Percentiles rank a stretch among this genome's conserved stretches.
These are phyloP conservation scores for Cryphonectria parasitica DNA, from an alignment of 2,329 filamentous ascomycete genomes.

Conservation along the genomic window DNA sequence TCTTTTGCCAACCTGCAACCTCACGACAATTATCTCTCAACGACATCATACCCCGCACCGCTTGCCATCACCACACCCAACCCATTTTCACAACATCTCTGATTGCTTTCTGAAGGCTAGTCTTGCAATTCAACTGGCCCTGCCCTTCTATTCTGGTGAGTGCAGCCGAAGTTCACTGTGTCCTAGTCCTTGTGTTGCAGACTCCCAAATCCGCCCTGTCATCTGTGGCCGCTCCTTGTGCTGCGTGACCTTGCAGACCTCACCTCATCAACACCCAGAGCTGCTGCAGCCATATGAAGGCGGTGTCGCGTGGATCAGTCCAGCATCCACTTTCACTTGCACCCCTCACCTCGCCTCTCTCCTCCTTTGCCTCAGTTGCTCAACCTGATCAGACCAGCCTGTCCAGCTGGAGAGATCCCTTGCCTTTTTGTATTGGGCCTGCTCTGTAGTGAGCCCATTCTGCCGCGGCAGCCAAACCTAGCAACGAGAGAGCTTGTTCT, in stretches of 20 bases:
- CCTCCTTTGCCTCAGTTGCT: not conserved
- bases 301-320: conserved; percentile 24
- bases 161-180: not conserved
- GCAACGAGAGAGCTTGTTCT: conserved; percentile 27
- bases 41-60: conserved; percentile 14
- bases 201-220: conserved; percentile 2
- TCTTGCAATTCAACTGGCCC: not conserved
- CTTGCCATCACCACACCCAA: conserved; percentile 1
- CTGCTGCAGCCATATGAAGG: conserved; percentile 15
- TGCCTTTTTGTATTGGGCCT: conserved; percentile 4
- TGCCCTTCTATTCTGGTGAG: not conserved
- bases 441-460: conserved; percentile 4
- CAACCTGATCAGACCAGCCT: conserved; percentile 15
- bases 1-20: conserved; percentile 14
- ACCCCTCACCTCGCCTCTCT: conserved; percentile 1
- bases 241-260: conserved; percentile 9
- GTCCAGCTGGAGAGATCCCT: conserved; percentile 7
- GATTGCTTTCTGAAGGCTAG: not conserved
- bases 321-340: conserved; percentile 4
- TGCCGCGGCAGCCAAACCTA: conserved; percentile 25
- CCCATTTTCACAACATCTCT: not conserved
- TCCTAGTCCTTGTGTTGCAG: not conserved
- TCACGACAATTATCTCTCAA: conserved; percentile 13
- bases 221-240: not conserved
- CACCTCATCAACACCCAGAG: not conserved